Evolutionary conservation across 768 basidiomycete species (phyloP), one percentile per base, ranked within the genome.

Genomic region (Rhodosporidiobolus odoratus): DNA sequence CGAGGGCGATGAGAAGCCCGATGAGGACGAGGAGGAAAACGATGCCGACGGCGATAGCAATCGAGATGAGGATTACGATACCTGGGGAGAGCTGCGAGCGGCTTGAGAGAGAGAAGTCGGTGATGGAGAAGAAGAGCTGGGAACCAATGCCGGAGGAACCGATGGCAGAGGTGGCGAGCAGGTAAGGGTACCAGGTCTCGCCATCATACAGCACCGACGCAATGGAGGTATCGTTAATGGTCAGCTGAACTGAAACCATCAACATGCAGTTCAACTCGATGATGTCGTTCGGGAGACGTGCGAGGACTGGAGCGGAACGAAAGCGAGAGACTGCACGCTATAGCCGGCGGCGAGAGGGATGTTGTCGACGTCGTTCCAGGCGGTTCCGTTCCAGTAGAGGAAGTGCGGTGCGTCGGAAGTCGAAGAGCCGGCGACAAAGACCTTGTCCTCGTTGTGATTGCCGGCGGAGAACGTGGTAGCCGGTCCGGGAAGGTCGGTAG

Each of bases 21-120:
- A 92, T 82, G 50, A 95, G 82, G 23, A 89, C 88, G 40, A 93
- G 83, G 1, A 94, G 82, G 84, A 93, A 94, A 43, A 94, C 89
- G 30, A 97, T 86, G 25, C 95, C 96, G 23, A 93, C 92, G 16
- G 91, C 88, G 74, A 97, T 96, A 34, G 96, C 96, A 72, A 99
- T 96, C 2, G 93, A 94, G 75, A 99, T 93, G 53, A 99, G 84
- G 74, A 98, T 97, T 64, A 99, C 92, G 45, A 98, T 84, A 2
- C 95, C 96, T 30, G 86, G 86, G 0, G 94, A 91, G 65, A 99
- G 85, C 83, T 92, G 90, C 76, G 88, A 92, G 68, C 57, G 47
- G 32, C 86, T 86, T 40, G 78, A 82, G 79, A 92, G 94, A 78
- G 86, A 87, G 80, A 94, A 92, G 64, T 82, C 85, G 3, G 87